Evolutionary conservation across 257 asterid species (phyloP), one percentile per base, ranked within the genome.

Genomic region (Scutellaria baicalensis): DNA sequence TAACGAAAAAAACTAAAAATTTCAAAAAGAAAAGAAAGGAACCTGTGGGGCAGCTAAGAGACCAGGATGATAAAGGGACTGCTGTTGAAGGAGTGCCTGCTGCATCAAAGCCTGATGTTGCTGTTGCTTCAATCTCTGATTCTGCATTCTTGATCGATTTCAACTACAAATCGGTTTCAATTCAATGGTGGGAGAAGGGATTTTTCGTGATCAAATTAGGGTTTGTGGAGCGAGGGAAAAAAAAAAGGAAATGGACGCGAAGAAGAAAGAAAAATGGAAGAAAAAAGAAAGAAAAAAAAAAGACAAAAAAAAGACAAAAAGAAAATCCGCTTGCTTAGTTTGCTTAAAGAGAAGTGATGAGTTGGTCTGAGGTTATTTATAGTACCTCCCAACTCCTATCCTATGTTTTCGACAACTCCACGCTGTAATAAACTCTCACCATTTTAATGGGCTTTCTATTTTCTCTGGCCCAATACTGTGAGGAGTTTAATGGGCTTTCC

Each of bases 11-110:
- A 54, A 18, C 49, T 21, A 58, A 13, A 8, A 59, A 3, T 10
- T 6, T 56, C 50, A 62, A 43, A 2, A 12, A 54, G 21, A 8
- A 20, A 12, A 69, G 8, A 49, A 35, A 54, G 3, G 66, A 73
- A 92, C 98, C 97, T 88, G 98, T 9, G 98, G 93, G 77, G 97
- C 84, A 80, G 97, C 96, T 86, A 92, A 69, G 58, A 92, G 87
- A 60, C 93, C 98, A 16, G 96, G 97, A 66, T 90, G 97, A 59
- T 92, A 90, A 36, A 92, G 88, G 58, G 97, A 80, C 81, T 86
- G 98, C 57, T 92, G 98, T 62, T 90, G 97, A 49, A 93, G 89
- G 71, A 93, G 87, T 72, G 96, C 98, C 77, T 92, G 98, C 76
- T 90, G 98, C 95, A 92, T 90, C 91, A 92, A 69, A 57, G 95